Base-by-base conservation (phyloP, 306 rosid species). In the Cicer yamashitae region DNA sequence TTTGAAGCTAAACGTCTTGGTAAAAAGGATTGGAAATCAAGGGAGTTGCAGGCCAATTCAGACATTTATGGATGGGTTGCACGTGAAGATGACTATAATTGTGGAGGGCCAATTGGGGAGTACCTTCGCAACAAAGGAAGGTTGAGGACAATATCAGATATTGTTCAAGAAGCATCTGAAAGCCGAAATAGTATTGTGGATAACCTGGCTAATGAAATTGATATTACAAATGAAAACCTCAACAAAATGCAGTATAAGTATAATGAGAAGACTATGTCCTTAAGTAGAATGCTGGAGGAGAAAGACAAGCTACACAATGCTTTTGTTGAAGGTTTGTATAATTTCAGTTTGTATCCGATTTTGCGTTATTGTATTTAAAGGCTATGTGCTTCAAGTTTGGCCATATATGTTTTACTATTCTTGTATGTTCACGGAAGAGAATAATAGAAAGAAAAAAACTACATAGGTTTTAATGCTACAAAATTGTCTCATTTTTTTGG, bases 11-110 rank as follows among this genome's bases (percentile, higher is more conserved):
- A 79, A 17, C 82, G 70, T 67, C 73, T 30, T 15, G 77, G 96
- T 86, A 91, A 91, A 76, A 86, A 77, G 88, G 85, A 84, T 45
- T 94, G 97, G 97, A 77, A 67, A 54, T 68, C 82, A n/a, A 74
- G 25, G 7, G 82, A 82, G 56, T 25, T 74, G 66, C 64, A 71
- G 12, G 71, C 79, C 41, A 84, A 85, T 72, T 75, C 85, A 51
- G 64, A 72, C 48, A 79, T 88, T 51, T 94, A 83, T 86, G 97
- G 98, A 76, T 93, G 98, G 98, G 72, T 88, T 73, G 98, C 98
- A 0, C 94, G 96, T 22, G 88, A 87, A 67, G 91, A 86, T 81
- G 98, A 94, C 67, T 91, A 80, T 68, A 61, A 45, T 7, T 84
- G 89, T 44, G 81, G 74, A 48, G 97, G 93, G 48, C 84, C 79